Evolutionary conservation across 2,329 filamentous ascomycete species (phyloP).

Genomic region (Orbilia brochopaga): DNA sequence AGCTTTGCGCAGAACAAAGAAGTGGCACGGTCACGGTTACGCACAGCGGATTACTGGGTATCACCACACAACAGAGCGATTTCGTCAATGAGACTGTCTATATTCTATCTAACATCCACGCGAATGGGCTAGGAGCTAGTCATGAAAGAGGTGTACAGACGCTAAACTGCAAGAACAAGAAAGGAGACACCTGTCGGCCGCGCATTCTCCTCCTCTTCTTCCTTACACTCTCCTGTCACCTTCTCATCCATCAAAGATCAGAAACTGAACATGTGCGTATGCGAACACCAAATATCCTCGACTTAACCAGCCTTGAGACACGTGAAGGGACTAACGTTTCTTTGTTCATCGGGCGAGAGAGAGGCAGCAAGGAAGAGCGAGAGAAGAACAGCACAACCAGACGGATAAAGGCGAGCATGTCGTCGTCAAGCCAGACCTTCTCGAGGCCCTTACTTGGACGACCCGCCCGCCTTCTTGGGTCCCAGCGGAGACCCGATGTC

Average conservation of each 20-base stretch:
- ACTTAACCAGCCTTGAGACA: not conserved
- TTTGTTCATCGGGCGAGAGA: slow-evolving; percentile 12
- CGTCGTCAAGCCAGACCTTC: not conserved
- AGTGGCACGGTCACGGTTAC: not conserved
- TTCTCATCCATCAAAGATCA: not conserved
- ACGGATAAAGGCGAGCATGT: not conserved
- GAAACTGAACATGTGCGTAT: not conserved
- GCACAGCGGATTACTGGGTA: not conserved
- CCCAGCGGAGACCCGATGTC: slow-evolving; percentile 84
- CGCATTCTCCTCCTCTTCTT: not conserved
- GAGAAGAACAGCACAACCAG: not conserved
- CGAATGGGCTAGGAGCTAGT: not conserved
- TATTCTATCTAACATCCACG: slow-evolving; percentile 1
- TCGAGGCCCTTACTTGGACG: slow-evolving; percentile 20
- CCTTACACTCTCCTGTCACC: not conserved
- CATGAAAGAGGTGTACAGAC: slow-evolving; percentile 11
- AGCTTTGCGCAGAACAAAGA: slow-evolving; percentile 11
- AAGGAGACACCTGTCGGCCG: slow-evolving; percentile 6
- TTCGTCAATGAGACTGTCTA: not conserved
- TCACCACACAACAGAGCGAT: not conserved
- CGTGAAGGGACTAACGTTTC: not conserved
- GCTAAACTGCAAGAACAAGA: slow-evolving; percentile 43
- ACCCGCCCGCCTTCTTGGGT: slow-evolving; percentile 65
- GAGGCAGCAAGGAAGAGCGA: not conserved
- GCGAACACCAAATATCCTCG: not conserved